Percentiles rank a stretch among this genome's conserved stretches.
Conservation (phyloP, 108 stramenopile genomes). For the Nitzschia palea region DNA sequence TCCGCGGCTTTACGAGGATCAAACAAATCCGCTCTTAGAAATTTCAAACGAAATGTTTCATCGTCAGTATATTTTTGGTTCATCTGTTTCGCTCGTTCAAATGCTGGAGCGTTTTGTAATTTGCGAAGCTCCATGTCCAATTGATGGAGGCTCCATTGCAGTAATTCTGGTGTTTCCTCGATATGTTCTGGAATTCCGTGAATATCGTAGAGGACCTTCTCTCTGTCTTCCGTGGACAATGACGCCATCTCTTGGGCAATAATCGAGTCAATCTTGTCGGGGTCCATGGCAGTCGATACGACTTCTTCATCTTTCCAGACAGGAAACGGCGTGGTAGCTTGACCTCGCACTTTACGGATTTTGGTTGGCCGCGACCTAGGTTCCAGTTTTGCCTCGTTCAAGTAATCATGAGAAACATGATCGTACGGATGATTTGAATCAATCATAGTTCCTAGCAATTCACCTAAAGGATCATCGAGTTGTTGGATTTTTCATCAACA, state of each 20-base stretch:
- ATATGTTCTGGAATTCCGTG: slow-evolving; percentile 8
- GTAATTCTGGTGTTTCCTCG: slow-evolving; percentile 9
- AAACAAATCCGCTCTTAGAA: slow-evolving; percentile 24
- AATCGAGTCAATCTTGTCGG: neutral
- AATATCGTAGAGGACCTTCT: slow-evolving; percentile 14
- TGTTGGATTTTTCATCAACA: too few species aligned
- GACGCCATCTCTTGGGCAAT: slow-evolving; percentile 9
- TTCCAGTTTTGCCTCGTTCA: too few species aligned
- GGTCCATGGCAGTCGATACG: too few species aligned
- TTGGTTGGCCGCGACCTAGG: too few species aligned
- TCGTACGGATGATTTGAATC: too few species aligned
- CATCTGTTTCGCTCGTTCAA: slow-evolving; percentile 3
- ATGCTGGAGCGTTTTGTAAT: neutral
- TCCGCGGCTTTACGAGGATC: slow-evolving; percentile 2
- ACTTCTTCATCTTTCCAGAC: too few species aligned
- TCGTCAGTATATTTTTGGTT: slow-evolving; percentile 1
- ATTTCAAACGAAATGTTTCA: neutral
- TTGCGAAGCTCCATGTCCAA: neutral
- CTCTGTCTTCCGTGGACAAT: slow-evolving; percentile 9
- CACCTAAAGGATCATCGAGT: too few species aligned
- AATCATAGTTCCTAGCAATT: too few species aligned
- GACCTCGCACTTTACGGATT: too few species aligned
- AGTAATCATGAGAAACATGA: too few species aligned
- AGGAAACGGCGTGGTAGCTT: too few species aligned
- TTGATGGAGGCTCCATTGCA: neutral